Evolutionary conservation across 1,284 basidiomycete genomes (phyloP).

Genomic region (Malassezia psittaci): DNA sequence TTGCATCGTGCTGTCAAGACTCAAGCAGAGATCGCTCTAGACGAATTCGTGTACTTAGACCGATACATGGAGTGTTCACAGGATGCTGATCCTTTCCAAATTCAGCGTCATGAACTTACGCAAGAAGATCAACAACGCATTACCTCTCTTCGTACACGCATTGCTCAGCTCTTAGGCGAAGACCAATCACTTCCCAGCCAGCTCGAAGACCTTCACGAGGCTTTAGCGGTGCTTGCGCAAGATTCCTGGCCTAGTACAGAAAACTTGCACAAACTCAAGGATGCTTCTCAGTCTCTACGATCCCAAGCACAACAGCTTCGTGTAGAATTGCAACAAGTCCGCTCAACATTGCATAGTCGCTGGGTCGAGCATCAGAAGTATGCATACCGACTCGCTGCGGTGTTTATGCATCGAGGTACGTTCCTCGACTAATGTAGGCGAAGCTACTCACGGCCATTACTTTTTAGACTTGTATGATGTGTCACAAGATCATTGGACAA

Average conservation of each 20-base stretch:
- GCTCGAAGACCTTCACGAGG: slow-evolving; percentile 2
- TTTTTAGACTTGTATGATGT: slow-evolving; percentile 33
- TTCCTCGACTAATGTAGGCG: slow-evolving; percentile 14
- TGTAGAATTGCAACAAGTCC: slow-evolving; percentile 60
- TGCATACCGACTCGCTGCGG: slow-evolving; percentile 82
- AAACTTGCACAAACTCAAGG: neutral
- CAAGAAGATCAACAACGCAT: slow-evolving; percentile 56
- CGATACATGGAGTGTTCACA: slow-evolving; percentile 58
- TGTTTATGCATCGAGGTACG: slow-evolving; percentile 74
- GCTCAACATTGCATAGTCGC: slow-evolving; percentile 62
- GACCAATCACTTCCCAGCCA: slow-evolving; percentile 10
- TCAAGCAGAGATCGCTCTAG: slow-evolving; percentile 85
- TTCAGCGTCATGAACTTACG: slow-evolving; percentile 46
- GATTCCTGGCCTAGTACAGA: neutral
- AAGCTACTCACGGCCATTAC: slow-evolving; percentile 45
- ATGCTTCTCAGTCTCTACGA: slow-evolving; percentile 12
- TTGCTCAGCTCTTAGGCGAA: slow-evolving; percentile 10
- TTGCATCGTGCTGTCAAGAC: slow-evolving; percentile 83
- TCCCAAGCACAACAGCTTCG: slow-evolving; percentile 43
- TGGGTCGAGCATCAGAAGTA: slow-evolving; percentile 64
- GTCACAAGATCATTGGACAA: slow-evolving; percentile 26
- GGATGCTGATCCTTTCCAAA: slow-evolving; percentile 50
- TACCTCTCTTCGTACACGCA: slow-evolving; percentile 18
- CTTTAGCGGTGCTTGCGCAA: neutral
- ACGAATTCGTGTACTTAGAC: slow-evolving; percentile 76